Evolutionary conservation across 331 rosid genomes (phyloP).

Genomic region (Cucumis variabilis): DNA sequence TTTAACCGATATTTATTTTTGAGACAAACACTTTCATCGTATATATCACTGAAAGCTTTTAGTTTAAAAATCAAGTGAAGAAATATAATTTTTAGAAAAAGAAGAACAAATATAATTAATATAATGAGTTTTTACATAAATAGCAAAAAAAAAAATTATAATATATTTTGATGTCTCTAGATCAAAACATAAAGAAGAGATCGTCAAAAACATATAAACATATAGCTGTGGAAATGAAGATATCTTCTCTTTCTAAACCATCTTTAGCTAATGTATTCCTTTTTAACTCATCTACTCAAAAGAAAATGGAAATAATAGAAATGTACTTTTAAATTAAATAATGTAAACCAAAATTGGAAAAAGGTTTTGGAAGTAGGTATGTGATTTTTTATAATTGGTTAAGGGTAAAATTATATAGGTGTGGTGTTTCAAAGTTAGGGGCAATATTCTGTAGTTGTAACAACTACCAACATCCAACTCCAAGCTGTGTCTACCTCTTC

Average conservation of each 20-base stretch:
- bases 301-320: background rate
- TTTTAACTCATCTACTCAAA: background rate
- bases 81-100: too few species aligned
- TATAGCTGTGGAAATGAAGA: background rate
- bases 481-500: background rate
- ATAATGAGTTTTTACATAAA: too few species aligned
- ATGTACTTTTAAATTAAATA: background rate
- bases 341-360: background rate
- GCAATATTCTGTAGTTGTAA: constrained; percentile 32
- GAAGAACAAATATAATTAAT: too few species aligned
- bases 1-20: too few species aligned
- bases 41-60: too few species aligned
- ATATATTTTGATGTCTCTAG: too few species aligned
- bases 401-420: background rate
- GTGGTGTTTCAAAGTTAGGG: background rate
- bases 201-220: background rate
- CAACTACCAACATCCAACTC: constrained; percentile 17
- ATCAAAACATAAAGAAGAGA: background rate
- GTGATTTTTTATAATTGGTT: background rate
- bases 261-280: background rate
- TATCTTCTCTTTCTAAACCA: background rate
- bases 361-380: background rate
- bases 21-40: too few species aligned
- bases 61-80: too few species aligned
- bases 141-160: too few species aligned